Percentiles rank a stretch among this genome's conserved stretches.
Evolutionary conservation across 768 basidiomycete genomes (phyloP).

Genomic region (Pulveroboletus sp.): DNA sequence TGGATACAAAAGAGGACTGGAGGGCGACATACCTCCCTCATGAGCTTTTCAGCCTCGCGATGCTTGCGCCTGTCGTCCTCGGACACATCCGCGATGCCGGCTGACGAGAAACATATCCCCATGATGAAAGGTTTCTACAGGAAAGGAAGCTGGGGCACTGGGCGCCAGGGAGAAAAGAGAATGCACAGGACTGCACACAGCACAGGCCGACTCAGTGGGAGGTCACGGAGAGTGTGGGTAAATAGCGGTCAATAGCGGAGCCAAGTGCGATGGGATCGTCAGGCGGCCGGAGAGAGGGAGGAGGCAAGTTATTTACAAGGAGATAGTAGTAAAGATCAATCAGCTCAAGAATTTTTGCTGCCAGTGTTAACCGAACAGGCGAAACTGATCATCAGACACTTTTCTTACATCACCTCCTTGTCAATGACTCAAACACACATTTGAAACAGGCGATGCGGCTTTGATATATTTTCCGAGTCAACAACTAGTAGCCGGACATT

Average conservation of each 20-base stretch:
- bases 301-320: too few relatives aligned
- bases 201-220: constrained; percentile 13
- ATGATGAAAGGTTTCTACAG: constrained; percentile 35
- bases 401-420: too few relatives aligned
- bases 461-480: too few relatives aligned
- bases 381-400: too few relatives aligned
- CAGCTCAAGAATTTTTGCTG: too few relatives aligned
- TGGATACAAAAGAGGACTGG: neutral
- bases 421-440: too few relatives aligned
- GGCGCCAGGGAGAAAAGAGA: constrained; percentile 2
- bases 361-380: too few relatives aligned
- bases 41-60: constrained; percentile 69
- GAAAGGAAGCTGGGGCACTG: constrained; percentile 12
- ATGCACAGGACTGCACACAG: constrained; percentile 15
- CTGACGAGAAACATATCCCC: constrained; percentile 79
- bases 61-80: constrained; percentile 70
- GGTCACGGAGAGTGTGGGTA: constrained; percentile 4
- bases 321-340: too few relatives aligned
- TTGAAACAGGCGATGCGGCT: too few relatives aligned
- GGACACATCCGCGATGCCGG: constrained; percentile 51
- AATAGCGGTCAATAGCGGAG: constrained; percentile 23
- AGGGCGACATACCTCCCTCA: constrained; percentile 60
- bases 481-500: too few relatives aligned
- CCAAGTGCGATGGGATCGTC: too few relatives aligned
- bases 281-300: too few relatives aligned